phyloP scores from a whole-genome alignment of 495 filamentous ascomycete species.

The Penicillium soppii region DNA sequence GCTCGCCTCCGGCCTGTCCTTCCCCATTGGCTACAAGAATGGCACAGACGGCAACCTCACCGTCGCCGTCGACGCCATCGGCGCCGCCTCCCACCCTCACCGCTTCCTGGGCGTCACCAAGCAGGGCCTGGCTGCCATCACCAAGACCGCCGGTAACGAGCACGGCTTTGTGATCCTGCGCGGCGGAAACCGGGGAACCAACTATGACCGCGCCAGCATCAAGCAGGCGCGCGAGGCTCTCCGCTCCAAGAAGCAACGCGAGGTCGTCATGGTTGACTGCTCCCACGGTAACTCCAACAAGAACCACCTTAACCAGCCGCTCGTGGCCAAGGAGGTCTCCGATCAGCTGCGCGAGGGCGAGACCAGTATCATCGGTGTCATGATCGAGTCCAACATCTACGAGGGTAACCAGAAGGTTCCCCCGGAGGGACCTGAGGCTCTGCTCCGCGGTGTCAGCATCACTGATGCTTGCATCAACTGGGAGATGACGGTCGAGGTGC shows the following conservation, averaged over 20 bases:
- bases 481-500: slow-evolving; percentile 79
- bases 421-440: slow-evolving; percentile 68
- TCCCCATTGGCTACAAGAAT: slow-evolving; percentile 99
- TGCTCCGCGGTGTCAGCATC: slow-evolving; percentile 93
- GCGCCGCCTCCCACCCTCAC: slow-evolving; percentile 85
- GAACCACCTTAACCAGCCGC: slow-evolving; percentile 81
- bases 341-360: slow-evolving; percentile 87
- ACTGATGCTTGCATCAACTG: slow-evolving; percentile 98
- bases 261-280: slow-evolving; percentile 97
- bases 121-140: slow-evolving; percentile 94
- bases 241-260: slow-evolving; percentile 78
- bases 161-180: slow-evolving; percentile 96
- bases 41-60: slow-evolving; percentile 92
- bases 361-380: slow-evolving; percentile 86
- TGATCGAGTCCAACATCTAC: slow-evolving; percentile 98
- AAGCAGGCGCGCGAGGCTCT: slow-evolving; percentile 74
- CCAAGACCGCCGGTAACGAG: slow-evolving; percentile 87
- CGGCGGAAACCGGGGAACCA: slow-evolving; percentile 89
- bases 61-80: slow-evolving; percentile 96
- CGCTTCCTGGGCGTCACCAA: slow-evolving; percentile 99
- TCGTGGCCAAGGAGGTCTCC: slow-evolving; percentile 78
- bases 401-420: slow-evolving; percentile 96
- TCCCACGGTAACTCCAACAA: slow-evolving; percentile 77
- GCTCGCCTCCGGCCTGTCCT: slow-evolving; percentile 92
- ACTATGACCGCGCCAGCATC: slow-evolving; percentile 86